These are phyloP conservation scores for Leccinum fibrillosum DNA, from an alignment of 768 basidiomycete genomes.

Conservation along the genomic window DNA sequence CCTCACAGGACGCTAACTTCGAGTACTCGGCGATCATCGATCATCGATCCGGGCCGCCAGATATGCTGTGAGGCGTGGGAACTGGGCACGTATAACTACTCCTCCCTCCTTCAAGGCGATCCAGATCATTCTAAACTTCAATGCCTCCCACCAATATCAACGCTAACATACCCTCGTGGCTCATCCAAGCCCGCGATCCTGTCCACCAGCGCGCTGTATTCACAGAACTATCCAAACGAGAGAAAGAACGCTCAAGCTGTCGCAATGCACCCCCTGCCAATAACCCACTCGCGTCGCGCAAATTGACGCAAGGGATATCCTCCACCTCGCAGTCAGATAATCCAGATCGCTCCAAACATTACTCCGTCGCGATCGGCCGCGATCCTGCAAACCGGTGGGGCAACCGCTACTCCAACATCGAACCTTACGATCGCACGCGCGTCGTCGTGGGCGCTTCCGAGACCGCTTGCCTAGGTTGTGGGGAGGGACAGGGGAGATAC, in stretches of 20 bases:
- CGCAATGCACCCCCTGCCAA: constrained; percentile 23
- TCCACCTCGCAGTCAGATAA: constrained; percentile 9
- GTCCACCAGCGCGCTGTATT: constrained; percentile 30
- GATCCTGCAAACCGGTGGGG: constrained; percentile 39
- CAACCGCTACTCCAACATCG: constrained; percentile 74
- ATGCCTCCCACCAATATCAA: not conserved
- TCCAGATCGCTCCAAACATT: constrained; percentile 38
- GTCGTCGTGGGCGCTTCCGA: constrained; percentile 45
- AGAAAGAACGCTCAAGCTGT: constrained; percentile 32
- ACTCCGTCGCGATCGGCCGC: constrained; percentile 53
- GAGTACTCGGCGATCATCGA: not conserved
- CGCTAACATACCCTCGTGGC: constrained; percentile 18
- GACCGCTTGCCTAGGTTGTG: constrained; percentile 14
- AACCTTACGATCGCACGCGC: constrained; percentile 81
- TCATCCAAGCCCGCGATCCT: constrained; percentile 9
- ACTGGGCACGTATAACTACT: not conserved
- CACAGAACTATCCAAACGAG: constrained; percentile 35
- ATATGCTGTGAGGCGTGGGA: not conserved
- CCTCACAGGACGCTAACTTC: not conserved
- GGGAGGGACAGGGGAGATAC: constrained; percentile 47
- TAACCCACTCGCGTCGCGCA: constrained; percentile 6
- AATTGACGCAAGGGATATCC: constrained; percentile 2
- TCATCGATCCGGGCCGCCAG: not conserved
- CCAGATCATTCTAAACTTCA: not conserved
- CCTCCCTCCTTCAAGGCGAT: not conserved